phyloP scores from a whole-genome alignment of 257 asterid species.

The Nyctanthes arbortristis region DNA sequence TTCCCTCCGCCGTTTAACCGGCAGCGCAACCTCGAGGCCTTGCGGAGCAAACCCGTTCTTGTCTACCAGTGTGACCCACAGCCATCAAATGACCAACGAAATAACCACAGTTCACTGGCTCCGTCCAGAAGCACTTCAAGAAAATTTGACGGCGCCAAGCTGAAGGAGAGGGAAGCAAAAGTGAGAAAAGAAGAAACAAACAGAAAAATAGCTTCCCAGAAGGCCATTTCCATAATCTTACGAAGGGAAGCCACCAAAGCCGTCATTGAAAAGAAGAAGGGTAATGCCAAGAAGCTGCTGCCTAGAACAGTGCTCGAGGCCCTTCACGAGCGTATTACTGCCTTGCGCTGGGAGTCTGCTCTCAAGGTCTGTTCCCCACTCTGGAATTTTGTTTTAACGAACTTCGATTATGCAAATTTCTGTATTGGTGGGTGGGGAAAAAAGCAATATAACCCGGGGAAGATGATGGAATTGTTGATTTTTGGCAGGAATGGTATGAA shows the following conservation, averaged over 20 bases:
- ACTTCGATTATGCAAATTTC: slow-evolving; percentile 6
- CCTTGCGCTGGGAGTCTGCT: slow-evolving; percentile 97
- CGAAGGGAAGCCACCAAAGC: slow-evolving; percentile 91
- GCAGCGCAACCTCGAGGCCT: not conserved
- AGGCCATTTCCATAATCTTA: slow-evolving; percentile 76
- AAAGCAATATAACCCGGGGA: not conserved
- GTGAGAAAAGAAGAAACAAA: slow-evolving; percentile 72
- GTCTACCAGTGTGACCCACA: slow-evolving; percentile 21
- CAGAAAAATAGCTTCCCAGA: slow-evolving; percentile 80
- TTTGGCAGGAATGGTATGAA: not conserved
- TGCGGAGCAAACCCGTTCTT: not conserved
- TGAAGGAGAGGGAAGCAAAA: slow-evolving; percentile 47
- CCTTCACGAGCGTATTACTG: slow-evolving; percentile 90
- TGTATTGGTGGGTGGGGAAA: not conserved
- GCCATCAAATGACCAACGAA: slow-evolving; percentile 24
- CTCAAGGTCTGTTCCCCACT: slow-evolving; percentile 36
- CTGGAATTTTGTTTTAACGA: slow-evolving; percentile 3
- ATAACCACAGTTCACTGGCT: not conserved
- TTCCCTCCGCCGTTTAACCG: slow-evolving; percentile 29
- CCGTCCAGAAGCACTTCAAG: slow-evolving; percentile 15
- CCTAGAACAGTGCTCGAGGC: slow-evolving; percentile 86
- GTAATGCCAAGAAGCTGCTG: slow-evolving; percentile 62
- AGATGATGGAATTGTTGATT: not conserved
- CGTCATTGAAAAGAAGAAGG: slow-evolving; percentile 77
- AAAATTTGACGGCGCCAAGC: slow-evolving; percentile 36